Conservation (phyloP, 2,329 filamentous ascomycete species). For the Diplodia seriata region DNA sequence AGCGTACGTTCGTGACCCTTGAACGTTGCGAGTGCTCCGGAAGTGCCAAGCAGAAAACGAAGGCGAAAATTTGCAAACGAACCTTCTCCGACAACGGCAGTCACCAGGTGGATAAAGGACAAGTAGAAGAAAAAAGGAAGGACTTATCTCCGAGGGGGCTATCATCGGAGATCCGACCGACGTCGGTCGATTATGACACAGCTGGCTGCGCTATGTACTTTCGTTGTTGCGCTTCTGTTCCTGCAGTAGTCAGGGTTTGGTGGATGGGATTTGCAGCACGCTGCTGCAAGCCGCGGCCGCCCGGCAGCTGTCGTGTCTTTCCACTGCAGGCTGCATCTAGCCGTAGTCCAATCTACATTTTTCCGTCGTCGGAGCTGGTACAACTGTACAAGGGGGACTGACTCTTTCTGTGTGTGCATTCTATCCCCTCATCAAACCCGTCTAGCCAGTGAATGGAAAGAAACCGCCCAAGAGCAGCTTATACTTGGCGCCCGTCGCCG, state of each 20-base stretch:
- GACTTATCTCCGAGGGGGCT: not conserved
- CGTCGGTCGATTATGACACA: not conserved
- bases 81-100: not conserved
- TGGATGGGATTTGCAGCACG: too few relatives aligned
- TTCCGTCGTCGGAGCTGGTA: not conserved
- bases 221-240: not conserved
- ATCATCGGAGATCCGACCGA: slow-evolving; percentile 6
- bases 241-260: slow-evolving; percentile 1
- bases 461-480: not conserved
- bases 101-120: not conserved
- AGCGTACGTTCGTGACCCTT: not conserved
- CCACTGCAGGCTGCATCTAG: not conserved
- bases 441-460: not conserved
- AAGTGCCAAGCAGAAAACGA: too few relatives aligned
- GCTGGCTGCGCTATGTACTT: not conserved
- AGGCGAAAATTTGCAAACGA: not conserved
- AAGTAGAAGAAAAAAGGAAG: not conserved
- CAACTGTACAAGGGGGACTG: too few relatives aligned
- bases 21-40: not conserved
- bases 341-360: not conserved
- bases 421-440: slow-evolving; percentile 7
- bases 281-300: not conserved
- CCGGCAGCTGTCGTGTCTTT: not conserved
- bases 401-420: not conserved
- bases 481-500: not conserved